phyloP scores from a whole-genome alignment of 2,329 filamentous ascomycete species.

The Curvularia hawaiiensis region DNA sequence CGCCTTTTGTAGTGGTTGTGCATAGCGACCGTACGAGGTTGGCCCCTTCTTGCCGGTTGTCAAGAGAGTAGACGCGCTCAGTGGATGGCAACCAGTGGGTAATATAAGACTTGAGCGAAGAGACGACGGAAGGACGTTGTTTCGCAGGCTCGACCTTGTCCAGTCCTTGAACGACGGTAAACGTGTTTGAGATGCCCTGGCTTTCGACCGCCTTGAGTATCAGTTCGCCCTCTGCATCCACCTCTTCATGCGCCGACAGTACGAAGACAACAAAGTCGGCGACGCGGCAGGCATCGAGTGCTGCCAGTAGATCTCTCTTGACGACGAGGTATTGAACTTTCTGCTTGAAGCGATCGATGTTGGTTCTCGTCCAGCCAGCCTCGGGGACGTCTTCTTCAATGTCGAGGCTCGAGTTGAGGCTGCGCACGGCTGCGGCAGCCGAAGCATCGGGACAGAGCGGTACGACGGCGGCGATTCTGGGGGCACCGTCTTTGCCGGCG shows the following conservation, averaged over 20 bases:
- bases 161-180: conserved; percentile 81
- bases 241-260: conserved; percentile 80
- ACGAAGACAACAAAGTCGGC: conserved; percentile 92
- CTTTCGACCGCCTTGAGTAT: conserved; percentile 87
- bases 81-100: conserved; percentile 92
- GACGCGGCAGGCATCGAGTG: conserved; percentile 82
- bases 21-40: conserved; percentile 92
- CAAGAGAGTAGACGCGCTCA: conserved; percentile 88
- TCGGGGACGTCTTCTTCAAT: conserved; percentile 68
- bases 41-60: conserved; percentile 86
- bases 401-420: conserved; percentile 80
- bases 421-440: conserved; percentile 67
- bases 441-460: conserved; percentile 79
- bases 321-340: conserved; percentile 84
- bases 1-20: conserved; percentile 88
- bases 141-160: conserved; percentile 81
- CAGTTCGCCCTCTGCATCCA: conserved; percentile 82
- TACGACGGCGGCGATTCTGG: conserved; percentile 85
- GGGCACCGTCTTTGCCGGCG: conserved; percentile 81
- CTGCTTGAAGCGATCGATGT: conserved; percentile 92
- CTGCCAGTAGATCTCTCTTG: conserved; percentile 73
- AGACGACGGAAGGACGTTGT: conserved; percentile 73
- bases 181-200: conserved; percentile 92
- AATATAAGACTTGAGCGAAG: conserved; percentile 89
- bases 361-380: conserved; percentile 65